Evolutionary conservation across 768 basidiomycete genomes (phyloP), one percentile per base, ranked within the genome.

Genomic region (Cyclocybe cylindracea): DNA sequence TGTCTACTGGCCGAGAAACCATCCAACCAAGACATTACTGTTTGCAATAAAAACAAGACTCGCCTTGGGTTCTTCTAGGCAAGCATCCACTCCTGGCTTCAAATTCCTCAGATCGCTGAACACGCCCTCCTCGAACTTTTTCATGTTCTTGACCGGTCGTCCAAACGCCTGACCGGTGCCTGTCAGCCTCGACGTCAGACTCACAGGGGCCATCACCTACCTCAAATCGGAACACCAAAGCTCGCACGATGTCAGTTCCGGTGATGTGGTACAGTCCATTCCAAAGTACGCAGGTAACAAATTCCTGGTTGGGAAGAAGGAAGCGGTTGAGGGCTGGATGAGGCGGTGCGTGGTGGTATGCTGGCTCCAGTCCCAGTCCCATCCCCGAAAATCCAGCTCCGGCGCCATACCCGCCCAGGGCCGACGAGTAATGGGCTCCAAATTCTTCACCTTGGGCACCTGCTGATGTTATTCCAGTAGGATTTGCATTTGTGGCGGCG

Each of bases 41-140:
- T 24, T 24, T 5, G 5, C 24, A 24, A 16, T 46, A 40, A 24
- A 10, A 36, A 31, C 29, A 37, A 51, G 38, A 73, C 82, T 39
- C 39, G 89, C 91, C 83, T 98, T 98, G n/a, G 95, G 94, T 60
- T 97, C 95, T 67, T 98, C 95, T 18, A 98, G 72, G 61, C 86
- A 90, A 24, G 95, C 93, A 66, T 97, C 95, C 0, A 86, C 79
- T 9, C 95, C 95, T 0, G 94, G 94, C 70, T 97, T 97, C 54
- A 98, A 77, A 64, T 98, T 98, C 18, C 95, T 74, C 54, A 98
- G 77, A 69, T 98, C 95, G 46, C 86, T 88, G 63, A 98, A 98
- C 39, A 98, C 87, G 46, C 95, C 95, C 70, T 98, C 95, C 67
- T 98, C 95, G 61, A 96, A 98, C 69, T 98, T 98, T 71, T 97